Conservation (phyloP, 2,329 filamentous ascomycete genomes). For the Dothideomycetidae sp. region DNA sequence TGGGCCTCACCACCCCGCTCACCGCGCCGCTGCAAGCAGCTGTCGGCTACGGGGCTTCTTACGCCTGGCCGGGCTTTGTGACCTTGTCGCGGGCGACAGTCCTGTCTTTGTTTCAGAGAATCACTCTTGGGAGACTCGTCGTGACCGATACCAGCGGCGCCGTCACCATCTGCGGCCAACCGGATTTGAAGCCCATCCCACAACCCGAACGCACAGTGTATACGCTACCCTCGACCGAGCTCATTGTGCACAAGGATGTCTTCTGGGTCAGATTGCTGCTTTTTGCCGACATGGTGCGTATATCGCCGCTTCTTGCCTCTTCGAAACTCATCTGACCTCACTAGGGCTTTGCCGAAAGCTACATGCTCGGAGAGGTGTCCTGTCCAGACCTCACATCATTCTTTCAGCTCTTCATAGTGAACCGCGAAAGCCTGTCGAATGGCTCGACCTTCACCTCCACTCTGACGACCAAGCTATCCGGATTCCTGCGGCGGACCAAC, state of each 20-base stretch:
- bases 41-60: conserved; percentile 29
- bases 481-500: conserved; percentile 35
- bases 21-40: conserved; percentile 26
- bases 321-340: background rate
- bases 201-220: conserved; percentile 25
- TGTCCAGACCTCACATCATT: conserved; percentile 53
- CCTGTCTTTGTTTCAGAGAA: conserved; percentile 31
- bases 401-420: conserved; percentile 59
- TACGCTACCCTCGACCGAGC: conserved; percentile 35
- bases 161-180: conserved; percentile 28
- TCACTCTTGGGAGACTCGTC: conserved; percentile 33
- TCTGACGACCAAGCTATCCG: conserved; percentile 43
- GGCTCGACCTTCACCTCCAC: conserved; percentile 48
- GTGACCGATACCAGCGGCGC: conserved; percentile 31
- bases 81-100: conserved; percentile 32
- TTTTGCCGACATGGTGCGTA: conserved; percentile 53
- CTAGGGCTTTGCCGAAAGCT: conserved; percentile 52
- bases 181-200: conserved; percentile 12
- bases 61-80: conserved; percentile 36
- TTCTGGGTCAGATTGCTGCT: conserved; percentile 58
- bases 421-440: conserved; percentile 49
- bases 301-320: background rate
- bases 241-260: conserved; percentile 48
- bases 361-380: conserved; percentile 58
- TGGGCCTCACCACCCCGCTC: conserved; percentile 24